Evolutionary conservation across 208 protist genomes (phyloP).

Genomic region (Trichomonas tenax): DNA sequence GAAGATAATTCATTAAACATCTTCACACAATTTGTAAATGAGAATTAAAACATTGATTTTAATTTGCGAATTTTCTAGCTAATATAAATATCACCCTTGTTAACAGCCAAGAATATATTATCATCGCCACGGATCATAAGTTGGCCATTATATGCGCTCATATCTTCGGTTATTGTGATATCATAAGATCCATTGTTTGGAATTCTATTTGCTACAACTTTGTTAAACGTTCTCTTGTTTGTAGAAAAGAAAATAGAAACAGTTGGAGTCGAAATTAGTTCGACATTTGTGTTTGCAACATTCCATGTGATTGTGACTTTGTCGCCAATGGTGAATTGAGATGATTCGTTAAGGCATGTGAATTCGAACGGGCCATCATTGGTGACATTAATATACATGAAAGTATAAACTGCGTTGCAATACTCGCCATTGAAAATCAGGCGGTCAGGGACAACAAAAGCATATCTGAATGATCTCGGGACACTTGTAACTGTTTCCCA

Average conservation of each 20-base stretch:
- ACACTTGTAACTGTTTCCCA: not conserved
- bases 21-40: too few species aligned
- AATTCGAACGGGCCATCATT: not conserved
- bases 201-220: too few species aligned
- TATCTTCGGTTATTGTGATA: too few species aligned
- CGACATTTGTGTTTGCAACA: not conserved
- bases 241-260: not conserved
- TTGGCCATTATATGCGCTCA: too few species aligned
- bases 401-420: not conserved
- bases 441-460: not conserved
- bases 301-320: not conserved
- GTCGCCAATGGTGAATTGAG: not conserved
- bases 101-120: too few species aligned
- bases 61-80: too few species aligned
- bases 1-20: too few species aligned
- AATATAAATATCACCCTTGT: too few species aligned
- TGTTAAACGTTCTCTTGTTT: not conserved
- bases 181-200: too few species aligned
- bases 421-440: not conserved
- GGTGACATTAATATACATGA: not conserved
- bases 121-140: too few species aligned
- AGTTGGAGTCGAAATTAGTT: not conserved
- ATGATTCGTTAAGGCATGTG: not conserved
- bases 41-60: too few species aligned
- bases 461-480: not conserved